Conservation (phyloP, 495 filamentous ascomycete species). For the Xylaria nigripes region DNA sequence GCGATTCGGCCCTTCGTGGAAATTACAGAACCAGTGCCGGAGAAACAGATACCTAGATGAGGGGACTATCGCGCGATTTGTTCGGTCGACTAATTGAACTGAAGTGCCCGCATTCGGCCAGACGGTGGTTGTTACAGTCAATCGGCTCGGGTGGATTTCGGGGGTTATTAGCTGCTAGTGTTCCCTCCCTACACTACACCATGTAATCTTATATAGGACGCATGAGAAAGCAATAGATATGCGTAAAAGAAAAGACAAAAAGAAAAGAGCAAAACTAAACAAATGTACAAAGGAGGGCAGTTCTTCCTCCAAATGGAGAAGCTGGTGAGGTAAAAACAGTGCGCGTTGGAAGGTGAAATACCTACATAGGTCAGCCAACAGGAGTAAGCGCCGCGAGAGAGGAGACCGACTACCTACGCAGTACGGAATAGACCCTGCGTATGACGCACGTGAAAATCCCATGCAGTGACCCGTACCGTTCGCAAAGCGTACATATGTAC, state of each 20-base stretch:
- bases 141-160: background rate
- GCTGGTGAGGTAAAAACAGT: too few relatives aligned
- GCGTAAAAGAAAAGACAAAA: too few relatives aligned
- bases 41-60: background rate
- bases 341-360: too few relatives aligned
- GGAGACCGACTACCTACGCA: too few relatives aligned
- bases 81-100: background rate
- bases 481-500: too few relatives aligned
- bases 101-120: slow-evolving; percentile 1
- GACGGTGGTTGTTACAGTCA: background rate
- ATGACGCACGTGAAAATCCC: background rate
- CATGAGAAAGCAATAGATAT: background rate
- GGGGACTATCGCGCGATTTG: background rate
- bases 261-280: too few relatives aligned
- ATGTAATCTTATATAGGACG: background rate
- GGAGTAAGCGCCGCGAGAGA: too few relatives aligned
- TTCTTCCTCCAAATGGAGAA: too few relatives aligned
- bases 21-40: background rate
- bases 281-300: too few relatives aligned
- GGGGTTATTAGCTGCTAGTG: background rate
- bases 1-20: background rate
- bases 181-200: background rate
- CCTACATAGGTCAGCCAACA: too few relatives aligned
- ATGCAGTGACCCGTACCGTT: background rate
- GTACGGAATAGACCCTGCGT: too few relatives aligned